Percentiles rank a stretch among this genome's conserved stretches.
phyloP scores from a whole-genome alignment of 1,284 basidiomycete species.

The Puccinia triticina region DNA sequence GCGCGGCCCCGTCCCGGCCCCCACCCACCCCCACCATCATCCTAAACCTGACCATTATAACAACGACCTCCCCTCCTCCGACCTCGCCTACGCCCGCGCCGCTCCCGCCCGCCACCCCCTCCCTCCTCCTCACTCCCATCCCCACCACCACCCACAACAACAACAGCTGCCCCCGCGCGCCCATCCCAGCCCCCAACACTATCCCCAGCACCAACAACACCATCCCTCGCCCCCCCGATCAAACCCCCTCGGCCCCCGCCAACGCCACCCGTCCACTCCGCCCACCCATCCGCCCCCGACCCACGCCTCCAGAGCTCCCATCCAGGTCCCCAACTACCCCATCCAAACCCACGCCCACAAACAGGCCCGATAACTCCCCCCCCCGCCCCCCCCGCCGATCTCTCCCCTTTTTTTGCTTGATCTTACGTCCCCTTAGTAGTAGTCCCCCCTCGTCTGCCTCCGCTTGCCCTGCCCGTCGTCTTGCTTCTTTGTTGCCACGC shows the following conservation, averaged over 20 bases:
- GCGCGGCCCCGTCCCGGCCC: too few species aligned
- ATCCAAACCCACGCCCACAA: not conserved
- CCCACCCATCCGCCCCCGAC: not conserved
- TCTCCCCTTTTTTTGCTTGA: not conserved
- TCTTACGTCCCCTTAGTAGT: too few species aligned
- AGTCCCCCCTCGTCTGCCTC: too few species aligned
- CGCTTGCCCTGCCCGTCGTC: too few species aligned
- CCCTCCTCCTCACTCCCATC: constrained; percentile 10
- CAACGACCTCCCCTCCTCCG: too few species aligned
- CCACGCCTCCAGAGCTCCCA: not conserved
- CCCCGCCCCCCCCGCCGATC: too few species aligned
- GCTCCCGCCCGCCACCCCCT: constrained; percentile 51
- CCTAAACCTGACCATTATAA: too few species aligned
- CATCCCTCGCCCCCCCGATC: not conserved
- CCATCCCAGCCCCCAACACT: not conserved
- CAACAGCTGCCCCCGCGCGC: constrained; percentile 25
- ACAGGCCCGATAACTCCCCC: constrained; percentile 1
- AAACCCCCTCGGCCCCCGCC: not conserved
- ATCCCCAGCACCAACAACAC: not conserved
- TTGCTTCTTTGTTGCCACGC: too few species aligned
- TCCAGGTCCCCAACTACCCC: not conserved
- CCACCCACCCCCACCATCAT: too few species aligned
- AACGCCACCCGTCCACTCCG: not conserved
- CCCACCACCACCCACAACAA: constrained; percentile 35
- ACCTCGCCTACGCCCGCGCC: constrained; percentile 31